Evolutionary conservation across 306 rosid species (phyloP).

Genomic region (Calophaca sinica): DNA sequence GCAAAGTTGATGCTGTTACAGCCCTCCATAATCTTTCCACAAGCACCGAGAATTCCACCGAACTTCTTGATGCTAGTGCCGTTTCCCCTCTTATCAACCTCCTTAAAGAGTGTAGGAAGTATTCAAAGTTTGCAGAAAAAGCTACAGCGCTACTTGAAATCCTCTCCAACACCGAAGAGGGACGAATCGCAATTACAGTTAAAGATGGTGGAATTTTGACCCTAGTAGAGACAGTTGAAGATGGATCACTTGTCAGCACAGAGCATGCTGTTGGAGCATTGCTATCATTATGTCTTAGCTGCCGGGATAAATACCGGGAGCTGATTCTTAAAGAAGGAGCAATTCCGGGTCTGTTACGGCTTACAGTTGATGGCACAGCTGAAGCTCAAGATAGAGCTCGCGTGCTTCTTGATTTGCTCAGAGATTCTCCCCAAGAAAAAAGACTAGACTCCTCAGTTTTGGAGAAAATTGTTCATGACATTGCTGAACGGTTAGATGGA

Average conservation of each 20-base stretch:
- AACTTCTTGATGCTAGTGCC: conserved; percentile 74
- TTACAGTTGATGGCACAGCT: conserved; percentile 84
- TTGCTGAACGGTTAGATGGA: conserved; percentile 79
- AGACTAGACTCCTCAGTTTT: conserved; percentile 64
- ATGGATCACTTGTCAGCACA: conserved; percentile 84
- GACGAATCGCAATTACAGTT: conserved; percentile 66
- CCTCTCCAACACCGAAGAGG: conserved; percentile 77
- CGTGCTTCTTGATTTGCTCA: conserved; percentile 75
- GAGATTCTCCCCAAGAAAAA: conserved; percentile 79
- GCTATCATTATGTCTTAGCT: conserved; percentile 71
- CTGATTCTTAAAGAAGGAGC: conserved; percentile 90
- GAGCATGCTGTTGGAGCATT: conserved; percentile 85
- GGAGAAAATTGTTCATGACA: conserved; percentile 81
- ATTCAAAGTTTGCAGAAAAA: conserved; percentile 89
- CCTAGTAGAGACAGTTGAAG: conserved; percentile 86
- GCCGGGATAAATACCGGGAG: conserved; percentile 80
- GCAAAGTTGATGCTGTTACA: conserved; percentile 86
- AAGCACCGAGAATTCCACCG: conserved; percentile 58
- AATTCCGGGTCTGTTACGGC: conserved; percentile 82
- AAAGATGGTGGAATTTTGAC: conserved; percentile 77
- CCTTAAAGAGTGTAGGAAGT: conserved; percentile 85
- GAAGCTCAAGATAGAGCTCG: conserved; percentile 79
- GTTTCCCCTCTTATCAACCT: conserved; percentile 83
- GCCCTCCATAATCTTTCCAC: conserved; percentile 78
- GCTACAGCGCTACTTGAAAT: conserved; percentile 78